Base-by-base conservation (phyloP, 2,329 filamentous ascomycete species). In the Ciborinia camelliae region DNA sequence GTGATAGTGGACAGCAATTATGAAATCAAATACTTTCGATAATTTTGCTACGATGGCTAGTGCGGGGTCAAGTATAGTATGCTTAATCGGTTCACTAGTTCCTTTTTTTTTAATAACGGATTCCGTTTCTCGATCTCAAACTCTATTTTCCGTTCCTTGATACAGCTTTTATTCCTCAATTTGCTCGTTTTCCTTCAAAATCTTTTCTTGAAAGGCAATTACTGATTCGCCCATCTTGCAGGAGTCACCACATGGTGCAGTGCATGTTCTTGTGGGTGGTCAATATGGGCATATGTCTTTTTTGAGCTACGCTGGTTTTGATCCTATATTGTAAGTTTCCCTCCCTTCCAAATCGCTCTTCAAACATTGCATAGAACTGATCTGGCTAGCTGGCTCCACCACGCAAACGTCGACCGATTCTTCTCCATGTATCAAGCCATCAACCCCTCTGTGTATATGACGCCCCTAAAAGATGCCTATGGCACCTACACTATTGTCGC, bases 381-480 rank as follows among this genome's bases (percentile, higher is more conserved):
- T n/a, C n/a, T 20, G n/a, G 1, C 5, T 41, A 81, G 79, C 67
- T 80, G 81, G 78, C 77, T 83, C 10, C 81, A 83, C 67, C 81
- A 83, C 75, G 76, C 80, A 69, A 86, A 88, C 71, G 77, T 89
- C 63, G 85, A 89, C 72, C 81, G 86, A 20, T 78, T 88, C 20
- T 82, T 85, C 66, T 81, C 83, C 4, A 73, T 82, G 64, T 82
- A 79, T 79, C 77, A 82, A 70, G 77, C 76, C 43, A 77, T 83
- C 43, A 71, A 81, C 65, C 71, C 72, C 0, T 51, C 63, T 26
- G 32, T 37, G 3, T 70, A 71, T 62, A 72, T 77, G 39, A 73
- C 76, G 0, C 65, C 75, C 6, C 68, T 74, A 23, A 66, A 62
- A 2, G 69, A 75, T 18, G 61, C 72, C 1, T 75, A 73, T 55